These are phyloP conservation scores for Leptodermis oblonga DNA, from an alignment of 257 asterid species.

Conservation along the genomic window DNA sequence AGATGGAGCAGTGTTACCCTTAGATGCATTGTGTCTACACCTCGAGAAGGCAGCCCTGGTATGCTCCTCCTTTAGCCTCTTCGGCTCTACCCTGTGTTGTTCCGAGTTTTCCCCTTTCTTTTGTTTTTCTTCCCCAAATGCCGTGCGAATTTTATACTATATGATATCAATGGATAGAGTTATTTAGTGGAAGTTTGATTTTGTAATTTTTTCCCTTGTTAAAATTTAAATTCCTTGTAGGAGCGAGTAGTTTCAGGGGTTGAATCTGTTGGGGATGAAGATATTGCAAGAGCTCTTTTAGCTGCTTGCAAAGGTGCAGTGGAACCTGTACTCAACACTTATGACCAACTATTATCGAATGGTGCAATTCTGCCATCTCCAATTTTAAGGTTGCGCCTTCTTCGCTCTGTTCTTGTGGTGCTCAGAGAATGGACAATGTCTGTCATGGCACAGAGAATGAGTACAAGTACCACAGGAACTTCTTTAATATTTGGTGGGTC, in stretches of 20 bases:
- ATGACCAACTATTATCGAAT: constrained; percentile 70
- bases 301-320: constrained; percentile 85
- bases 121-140: neutral
- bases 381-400: constrained; percentile 66
- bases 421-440: constrained; percentile 93
- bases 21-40: constrained; percentile 82
- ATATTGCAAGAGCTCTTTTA: constrained; percentile 78
- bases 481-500: constrained; percentile 77
- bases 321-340: constrained; percentile 82
- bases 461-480: constrained; percentile 77
- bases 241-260: constrained; percentile 68
- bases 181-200: neutral
- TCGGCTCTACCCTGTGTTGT: neutral
- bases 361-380: constrained; percentile 77
- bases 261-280: constrained; percentile 89
- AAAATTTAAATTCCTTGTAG: constrained; percentile 33
- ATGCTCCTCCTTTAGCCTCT: neutral
- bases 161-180: neutral
- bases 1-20: constrained; percentile 83
- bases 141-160: too few species aligned
- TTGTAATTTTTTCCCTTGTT: neutral
- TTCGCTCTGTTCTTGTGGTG: constrained; percentile 70
- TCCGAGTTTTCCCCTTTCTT: neutral
- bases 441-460: constrained; percentile 62
- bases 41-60: constrained; percentile 88